Conservation (phyloP, 75 land plant species). For the Isoetes taiwanensis region DNA sequence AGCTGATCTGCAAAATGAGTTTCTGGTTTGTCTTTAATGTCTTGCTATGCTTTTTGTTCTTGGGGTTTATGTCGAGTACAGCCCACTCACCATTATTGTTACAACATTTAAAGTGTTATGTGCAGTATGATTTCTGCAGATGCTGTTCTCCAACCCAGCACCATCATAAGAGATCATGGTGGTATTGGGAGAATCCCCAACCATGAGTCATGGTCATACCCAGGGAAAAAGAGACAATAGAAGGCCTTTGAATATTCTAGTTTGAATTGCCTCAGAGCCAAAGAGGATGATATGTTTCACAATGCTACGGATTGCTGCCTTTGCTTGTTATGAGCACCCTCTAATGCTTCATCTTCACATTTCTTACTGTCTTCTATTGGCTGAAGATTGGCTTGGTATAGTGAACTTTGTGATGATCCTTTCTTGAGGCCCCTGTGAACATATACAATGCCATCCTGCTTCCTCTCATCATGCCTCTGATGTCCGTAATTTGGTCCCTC, state of each 20-base stretch:
- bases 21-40: too few species aligned
- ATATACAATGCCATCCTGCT: constrained; percentile 29
- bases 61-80: too few species aligned
- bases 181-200: too few species aligned
- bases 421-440: constrained; percentile 79
- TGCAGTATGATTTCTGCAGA: too few species aligned
- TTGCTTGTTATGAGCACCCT: not conserved
- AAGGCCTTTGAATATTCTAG: not conserved
- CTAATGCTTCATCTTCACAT: not conserved
- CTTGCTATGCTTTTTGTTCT: too few species aligned
- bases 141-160: too few species aligned
- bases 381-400: not conserved
- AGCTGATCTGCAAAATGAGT: too few species aligned
- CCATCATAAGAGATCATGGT: too few species aligned
- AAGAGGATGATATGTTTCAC: not conserved
- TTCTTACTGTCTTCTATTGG: not conserved
- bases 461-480: not conserved
- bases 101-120: too few species aligned
- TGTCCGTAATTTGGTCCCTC: constrained; percentile 9
- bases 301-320: not conserved
- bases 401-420: constrained; percentile 93
- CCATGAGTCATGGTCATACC: not conserved
- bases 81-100: too few species aligned
- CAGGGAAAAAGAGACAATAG: not conserved
- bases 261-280: not conserved